A percentile compares a stretch with the other conserved stretches of the same genome.
phyloP scores from a whole-genome alignment of 805 yeast genomes.

The Schwanniomyces polymorphus region DNA sequence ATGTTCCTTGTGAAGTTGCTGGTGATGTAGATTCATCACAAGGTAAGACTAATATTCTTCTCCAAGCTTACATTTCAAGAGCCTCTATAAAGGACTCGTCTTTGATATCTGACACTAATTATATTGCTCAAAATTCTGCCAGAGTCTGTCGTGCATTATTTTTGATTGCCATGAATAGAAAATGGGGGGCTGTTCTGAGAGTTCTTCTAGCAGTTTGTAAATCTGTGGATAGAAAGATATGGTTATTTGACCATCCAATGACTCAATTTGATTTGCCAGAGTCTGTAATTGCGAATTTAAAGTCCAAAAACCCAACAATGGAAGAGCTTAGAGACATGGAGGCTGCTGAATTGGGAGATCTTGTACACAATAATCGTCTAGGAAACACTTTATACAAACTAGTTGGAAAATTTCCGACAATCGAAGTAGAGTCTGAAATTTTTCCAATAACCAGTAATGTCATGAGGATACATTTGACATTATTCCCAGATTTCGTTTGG shows the following conservation, averaged over 20 bases:
- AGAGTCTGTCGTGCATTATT: conserved; percentile 92
- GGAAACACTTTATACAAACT: conserved; percentile 63
- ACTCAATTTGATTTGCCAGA: conserved; percentile 81
- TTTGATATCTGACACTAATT: conserved; percentile 79
- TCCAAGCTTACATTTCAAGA: conserved; percentile 86
- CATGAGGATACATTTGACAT: conserved; percentile 69
- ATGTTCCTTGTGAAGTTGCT: conserved; percentile 79
- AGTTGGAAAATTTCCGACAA: conserved; percentile 71
- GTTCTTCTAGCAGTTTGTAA: conserved; percentile 80
- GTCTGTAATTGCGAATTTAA: conserved; percentile 60
- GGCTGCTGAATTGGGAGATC: conserved; percentile 78
- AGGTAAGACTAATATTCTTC: conserved; percentile 82
- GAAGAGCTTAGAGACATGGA: conserved; percentile 73
- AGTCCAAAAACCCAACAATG: conserved; percentile 65
- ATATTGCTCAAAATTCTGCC: conserved; percentile 93
- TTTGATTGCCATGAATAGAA: conserved; percentile 78
- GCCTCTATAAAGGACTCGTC: conserved; percentile 76
- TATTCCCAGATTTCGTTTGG: conserved; percentile 85
- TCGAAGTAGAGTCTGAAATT: conserved; percentile 75
- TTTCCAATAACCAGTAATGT: conserved; percentile 89
- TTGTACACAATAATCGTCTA: conserved; percentile 79
- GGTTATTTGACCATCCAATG: conserved; percentile 92
- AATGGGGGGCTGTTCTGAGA: conserved; percentile 85
- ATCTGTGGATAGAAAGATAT: conserved; percentile 76
- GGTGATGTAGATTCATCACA: conserved; percentile 73